These are phyloP conservation scores for Paraphaeosphaeria sporulosa DNA, from an alignment of 2,329 filamentous ascomycete genomes.

Conservation along the genomic window DNA sequence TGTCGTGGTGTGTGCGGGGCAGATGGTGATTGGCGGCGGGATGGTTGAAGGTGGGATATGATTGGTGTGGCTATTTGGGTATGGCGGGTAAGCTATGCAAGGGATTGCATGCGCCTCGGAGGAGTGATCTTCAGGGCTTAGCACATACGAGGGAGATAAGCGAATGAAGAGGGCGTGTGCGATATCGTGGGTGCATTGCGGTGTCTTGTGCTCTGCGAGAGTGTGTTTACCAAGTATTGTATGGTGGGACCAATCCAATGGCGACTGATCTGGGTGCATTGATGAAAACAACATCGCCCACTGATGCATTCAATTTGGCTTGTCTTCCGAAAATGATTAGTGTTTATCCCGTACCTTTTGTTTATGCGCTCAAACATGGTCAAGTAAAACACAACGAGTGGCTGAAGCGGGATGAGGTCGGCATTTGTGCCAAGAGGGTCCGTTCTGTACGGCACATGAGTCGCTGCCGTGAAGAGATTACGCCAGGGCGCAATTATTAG, in stretches of 20 bases:
- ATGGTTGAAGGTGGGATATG: slow-evolving; percentile 22
- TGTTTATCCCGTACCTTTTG: not conserved
- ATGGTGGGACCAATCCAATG: not conserved
- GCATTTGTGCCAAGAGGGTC: slow-evolving; percentile 22
- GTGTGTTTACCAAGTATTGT: not conserved
- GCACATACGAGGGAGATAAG: slow-evolving; percentile 12
- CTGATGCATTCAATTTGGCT: not conserved
- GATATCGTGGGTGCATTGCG: not conserved
- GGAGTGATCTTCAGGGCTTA: slow-evolving; percentile 21
- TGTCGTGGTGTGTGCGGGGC: slow-evolving; percentile 35
- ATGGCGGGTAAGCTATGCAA: slow-evolving; percentile 7
- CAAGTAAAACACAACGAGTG: not conserved
- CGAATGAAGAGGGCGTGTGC: slow-evolving; percentile 25
- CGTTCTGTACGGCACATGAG: slow-evolving; percentile 23
- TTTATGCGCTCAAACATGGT: not conserved
- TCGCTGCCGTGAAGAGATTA: slow-evolving; percentile 29
- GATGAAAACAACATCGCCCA: no score
- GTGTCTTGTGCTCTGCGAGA: not conserved
- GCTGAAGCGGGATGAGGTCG: not conserved
- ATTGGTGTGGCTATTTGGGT: slow-evolving; percentile 33
- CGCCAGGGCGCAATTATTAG: slow-evolving; percentile 28
- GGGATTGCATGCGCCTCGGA: slow-evolving; percentile 29
- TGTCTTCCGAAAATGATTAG: not conserved
- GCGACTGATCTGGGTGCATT: not conserved
- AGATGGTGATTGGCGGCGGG: slow-evolving; percentile 34